These are phyloP conservation scores for Polyplosphaeria fusca DNA, from an alignment of 495 filamentous ascomycete species.

Conservation along the genomic window DNA sequence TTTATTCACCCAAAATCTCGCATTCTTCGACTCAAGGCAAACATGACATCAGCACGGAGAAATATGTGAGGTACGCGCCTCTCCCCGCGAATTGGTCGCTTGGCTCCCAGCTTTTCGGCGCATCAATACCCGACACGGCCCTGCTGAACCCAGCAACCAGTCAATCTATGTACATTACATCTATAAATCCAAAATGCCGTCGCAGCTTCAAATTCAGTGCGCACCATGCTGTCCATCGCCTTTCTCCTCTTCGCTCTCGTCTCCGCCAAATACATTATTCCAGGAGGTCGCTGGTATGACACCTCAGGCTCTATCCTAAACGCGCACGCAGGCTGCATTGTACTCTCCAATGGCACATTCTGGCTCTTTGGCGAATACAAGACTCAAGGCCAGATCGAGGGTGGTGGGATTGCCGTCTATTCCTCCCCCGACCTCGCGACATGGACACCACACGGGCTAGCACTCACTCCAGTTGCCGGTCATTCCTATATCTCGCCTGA, in stretches of 20 bases:
- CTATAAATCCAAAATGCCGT: too few species aligned
- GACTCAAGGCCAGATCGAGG: conserved; percentile 43
- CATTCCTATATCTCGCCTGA: conserved; percentile 41
- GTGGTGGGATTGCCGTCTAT: conserved; percentile 46
- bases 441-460: conserved; percentile 44
- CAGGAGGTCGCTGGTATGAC: conserved; percentile 46
- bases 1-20: too few species aligned
- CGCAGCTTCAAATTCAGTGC: too few species aligned
- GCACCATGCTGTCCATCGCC: too few species aligned
- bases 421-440: conserved; percentile 45
- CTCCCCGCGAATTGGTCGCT: too few species aligned
- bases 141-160: too few species aligned
- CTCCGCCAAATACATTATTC: conserved; percentile 45
- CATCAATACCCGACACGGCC: too few species aligned
- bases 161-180: too few species aligned
- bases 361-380: conserved; percentile 51
- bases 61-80: too few species aligned
- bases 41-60: too few species aligned
- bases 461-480: conserved; percentile 41
- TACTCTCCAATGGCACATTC: conserved; percentile 42
- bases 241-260: conserved; percentile 4
- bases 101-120: too few species aligned
- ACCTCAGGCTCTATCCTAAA: conserved; percentile 45
- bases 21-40: too few species aligned
- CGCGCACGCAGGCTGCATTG: conserved; percentile 44